These are phyloP conservation scores for Lolium perenne DNA, from an alignment of 176 grass and related monocot genomes.

Conservation along the genomic window DNA sequence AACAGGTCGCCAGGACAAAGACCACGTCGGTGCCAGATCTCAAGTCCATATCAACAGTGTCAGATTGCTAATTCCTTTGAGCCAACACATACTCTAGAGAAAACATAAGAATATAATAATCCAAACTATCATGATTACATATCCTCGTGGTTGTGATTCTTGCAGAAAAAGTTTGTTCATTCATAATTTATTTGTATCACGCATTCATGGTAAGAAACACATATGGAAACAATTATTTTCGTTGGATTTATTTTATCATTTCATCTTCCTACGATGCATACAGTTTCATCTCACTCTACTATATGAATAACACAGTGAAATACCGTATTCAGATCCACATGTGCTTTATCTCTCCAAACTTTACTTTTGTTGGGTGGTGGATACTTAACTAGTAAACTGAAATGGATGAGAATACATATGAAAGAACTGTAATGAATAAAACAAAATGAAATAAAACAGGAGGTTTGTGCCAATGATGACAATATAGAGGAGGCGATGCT, in stretches of 20 bases:
- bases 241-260: not conserved
- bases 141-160: not conserved
- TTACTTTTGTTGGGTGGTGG: not conserved
- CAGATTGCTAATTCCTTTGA: too few relatives aligned
- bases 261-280: not conserved
- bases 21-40: too few relatives aligned
- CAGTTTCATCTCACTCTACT: not conserved
- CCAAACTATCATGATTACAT: too few relatives aligned
- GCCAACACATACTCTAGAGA: too few relatives aligned
- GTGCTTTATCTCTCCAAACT: slow-evolving; percentile 1
- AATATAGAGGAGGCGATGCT: not conserved
- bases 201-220: not conserved
- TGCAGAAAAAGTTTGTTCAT: not conserved
- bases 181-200: not conserved
- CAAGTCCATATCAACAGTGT: too few relatives aligned
- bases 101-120: too few relatives aligned
- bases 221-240: not conserved
- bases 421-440: slow-evolving; percentile 1
- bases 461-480: slow-evolving; percentile 3
- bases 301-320: not conserved
- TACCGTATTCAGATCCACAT: not conserved
- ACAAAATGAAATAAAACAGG: not conserved
- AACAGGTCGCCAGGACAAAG: too few relatives aligned
- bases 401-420: not conserved
- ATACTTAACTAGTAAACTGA: slow-evolving; percentile 1